phyloP scores from a whole-genome alignment of 495 filamentous ascomycete species.

The Aspergillus sclerotioniger region DNA sequence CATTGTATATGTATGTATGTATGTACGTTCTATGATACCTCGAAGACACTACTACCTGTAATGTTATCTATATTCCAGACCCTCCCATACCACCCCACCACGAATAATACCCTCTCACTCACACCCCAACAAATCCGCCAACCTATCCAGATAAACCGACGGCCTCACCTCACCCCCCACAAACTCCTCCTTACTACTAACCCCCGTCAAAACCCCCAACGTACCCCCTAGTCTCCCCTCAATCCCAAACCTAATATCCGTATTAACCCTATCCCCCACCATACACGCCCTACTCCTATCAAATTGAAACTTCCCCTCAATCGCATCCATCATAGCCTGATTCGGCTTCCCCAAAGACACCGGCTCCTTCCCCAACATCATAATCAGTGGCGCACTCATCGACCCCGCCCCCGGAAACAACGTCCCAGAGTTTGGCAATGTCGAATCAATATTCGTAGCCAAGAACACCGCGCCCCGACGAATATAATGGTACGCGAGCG shows the following conservation, averaged over 20 bases:
- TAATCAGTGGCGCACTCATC: constrained; percentile 72
- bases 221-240: constrained; percentile 91
- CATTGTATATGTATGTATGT: constrained; percentile 4
- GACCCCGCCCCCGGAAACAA: constrained; percentile 92
- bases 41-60: neutral
- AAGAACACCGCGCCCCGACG: constrained; percentile 81
- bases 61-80: neutral
- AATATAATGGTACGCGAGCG: constrained; percentile 82
- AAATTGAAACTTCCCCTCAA: constrained; percentile 91
- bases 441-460: constrained; percentile 88
- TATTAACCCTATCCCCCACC: constrained; percentile 92
- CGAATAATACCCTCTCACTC: constrained; percentile 5
- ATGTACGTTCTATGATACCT: neutral
- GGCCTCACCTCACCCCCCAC: constrained; percentile 71
- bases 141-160: constrained; percentile 73
- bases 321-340: constrained; percentile 98
- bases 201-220: constrained; percentile 86
- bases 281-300: constrained; percentile 86
- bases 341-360: constrained; percentile 88
- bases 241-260: constrained; percentile 93
- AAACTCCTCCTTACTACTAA: constrained; percentile 75
- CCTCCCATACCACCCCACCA: neutral
- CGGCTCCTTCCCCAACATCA: constrained; percentile 69
- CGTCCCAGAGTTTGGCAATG: constrained; percentile 71
- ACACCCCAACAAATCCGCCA: constrained; percentile 66